Evolutionary conservation across 495 filamentous ascomycete species (phyloP).

Genomic region (Glonium stellatum): DNA sequence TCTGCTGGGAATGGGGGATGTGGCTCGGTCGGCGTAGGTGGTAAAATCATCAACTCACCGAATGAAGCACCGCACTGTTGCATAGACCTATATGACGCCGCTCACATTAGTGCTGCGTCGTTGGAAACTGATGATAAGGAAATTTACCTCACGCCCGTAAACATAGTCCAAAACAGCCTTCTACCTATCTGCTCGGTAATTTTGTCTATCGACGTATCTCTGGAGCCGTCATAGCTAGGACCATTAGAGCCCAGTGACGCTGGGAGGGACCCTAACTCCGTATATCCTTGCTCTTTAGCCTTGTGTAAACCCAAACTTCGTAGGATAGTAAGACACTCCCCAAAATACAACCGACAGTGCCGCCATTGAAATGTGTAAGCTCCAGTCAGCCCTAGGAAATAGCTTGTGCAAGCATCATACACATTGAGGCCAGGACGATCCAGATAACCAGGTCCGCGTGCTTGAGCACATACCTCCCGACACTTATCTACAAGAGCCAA

Average conservation of each 20-base stretch:
- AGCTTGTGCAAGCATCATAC: conserved; percentile 80
- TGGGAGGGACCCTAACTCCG: conserved; percentile 15
- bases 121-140: neutral
- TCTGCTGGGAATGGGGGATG: conserved; percentile 77
- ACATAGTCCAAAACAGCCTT: conserved; percentile 70
- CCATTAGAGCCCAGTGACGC: conserved; percentile 11
- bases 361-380: conserved; percentile 63
- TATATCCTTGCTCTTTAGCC: conserved; percentile 36
- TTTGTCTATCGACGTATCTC: conserved; percentile 47
- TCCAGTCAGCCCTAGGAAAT: conserved; percentile 66
- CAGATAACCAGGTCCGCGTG: conserved; percentile 62
- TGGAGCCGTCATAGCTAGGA: conserved; percentile 28
- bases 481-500: conserved; percentile 67
- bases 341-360: conserved; percentile 60
- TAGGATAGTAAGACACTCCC: conserved; percentile 65
- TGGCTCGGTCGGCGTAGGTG: conserved; percentile 61
- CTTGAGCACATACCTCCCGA: conserved; percentile 62
- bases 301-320: conserved; percentile 59
- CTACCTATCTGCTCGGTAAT: conserved; percentile 72
- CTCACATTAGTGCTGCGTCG: conserved; percentile 1
- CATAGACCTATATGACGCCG: conserved; percentile 43
- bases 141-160: conserved; percentile 51
- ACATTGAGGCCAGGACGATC: conserved; percentile 56
- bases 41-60: conserved; percentile 58
- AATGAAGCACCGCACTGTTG: conserved; percentile 64